phyloP scores from a whole-genome alignment of 2,329 filamentous ascomycete genomes.

The Penicillium sp. region DNA sequence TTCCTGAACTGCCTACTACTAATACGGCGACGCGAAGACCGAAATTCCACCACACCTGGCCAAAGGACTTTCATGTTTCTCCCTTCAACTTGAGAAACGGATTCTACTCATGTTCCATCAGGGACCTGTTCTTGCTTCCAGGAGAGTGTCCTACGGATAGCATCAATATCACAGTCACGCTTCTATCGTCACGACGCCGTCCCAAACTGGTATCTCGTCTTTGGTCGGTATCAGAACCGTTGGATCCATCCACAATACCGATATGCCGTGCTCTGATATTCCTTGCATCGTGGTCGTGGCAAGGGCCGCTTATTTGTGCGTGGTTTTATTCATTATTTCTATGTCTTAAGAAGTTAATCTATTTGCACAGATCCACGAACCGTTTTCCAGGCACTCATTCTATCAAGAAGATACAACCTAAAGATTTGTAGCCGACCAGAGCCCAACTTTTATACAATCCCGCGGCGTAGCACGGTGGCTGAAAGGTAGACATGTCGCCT shows the following conservation, averaged over 20 bases:
- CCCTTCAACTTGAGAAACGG: slow-evolving; percentile 5
- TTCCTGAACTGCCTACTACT: neutral
- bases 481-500: neutral
- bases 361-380: neutral
- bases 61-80: slow-evolving; percentile 7
- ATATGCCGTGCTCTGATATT: neutral
- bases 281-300: slow-evolving; percentile 1
- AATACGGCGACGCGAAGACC: neutral
- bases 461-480: neutral
- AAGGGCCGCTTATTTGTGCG: neutral
- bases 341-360: neutral
- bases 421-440: slow-evolving; percentile 1
- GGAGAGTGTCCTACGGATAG: neutral
- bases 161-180: slow-evolving; percentile 5
- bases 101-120: neutral
- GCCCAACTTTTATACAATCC: neutral
- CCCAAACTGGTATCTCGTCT: slow-evolving; percentile 5
- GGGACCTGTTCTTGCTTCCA: neutral
- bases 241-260: neutral
- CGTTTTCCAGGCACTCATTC: neutral
- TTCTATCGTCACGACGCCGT: neutral
- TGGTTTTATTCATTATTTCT: neutral
- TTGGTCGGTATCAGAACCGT: slow-evolving; percentile 4
- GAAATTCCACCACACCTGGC: slow-evolving; percentile 2
- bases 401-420: neutral